A percentile compares a stretch with the other conserved stretches of the same genome.
Conservation (phyloP, 345 rosid genomes). For the Pistacia integerrima region DNA sequence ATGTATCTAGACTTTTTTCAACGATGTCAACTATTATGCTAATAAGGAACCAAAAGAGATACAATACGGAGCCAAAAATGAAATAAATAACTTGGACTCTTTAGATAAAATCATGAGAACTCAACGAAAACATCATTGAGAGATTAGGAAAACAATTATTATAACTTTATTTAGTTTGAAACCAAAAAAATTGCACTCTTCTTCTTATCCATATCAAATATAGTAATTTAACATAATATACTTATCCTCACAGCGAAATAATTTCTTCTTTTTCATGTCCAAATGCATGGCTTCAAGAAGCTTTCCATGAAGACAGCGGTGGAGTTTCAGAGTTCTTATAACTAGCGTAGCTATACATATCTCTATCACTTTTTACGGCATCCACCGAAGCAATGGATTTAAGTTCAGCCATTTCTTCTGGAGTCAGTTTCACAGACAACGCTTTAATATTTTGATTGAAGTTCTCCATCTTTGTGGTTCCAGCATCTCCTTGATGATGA, state of each 20-base stretch:
- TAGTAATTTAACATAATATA: no score
- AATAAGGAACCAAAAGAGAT: no score
- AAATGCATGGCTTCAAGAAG: neutral
- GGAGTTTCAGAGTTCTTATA: conserved; percentile 47
- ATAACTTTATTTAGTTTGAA: no score
- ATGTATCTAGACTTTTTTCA: no score
- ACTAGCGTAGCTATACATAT: neutral
- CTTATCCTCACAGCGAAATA: neutral
- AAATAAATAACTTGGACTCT: no score
- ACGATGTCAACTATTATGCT: no score
- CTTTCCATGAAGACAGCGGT: conserved; percentile 59
- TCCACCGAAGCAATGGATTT: conserved; percentile 27
- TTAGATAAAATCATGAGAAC: no score
- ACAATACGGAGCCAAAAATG: no score
- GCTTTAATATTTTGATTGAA: conserved; percentile 29
- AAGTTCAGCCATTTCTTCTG: conserved; percentile 22
- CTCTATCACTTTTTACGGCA: conserved; percentile 30
- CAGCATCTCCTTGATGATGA: conserved; percentile 63
- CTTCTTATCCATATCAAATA: no score
- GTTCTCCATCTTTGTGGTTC: conserved; percentile 57
- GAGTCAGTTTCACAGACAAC: conserved; percentile 17
- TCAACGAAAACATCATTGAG: no score
- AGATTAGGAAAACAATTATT: no score
- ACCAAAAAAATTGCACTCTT: no score
- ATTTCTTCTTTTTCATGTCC: neutral